Base-by-base conservation (phyloP, 1,284 basidiomycete species). In the Rhodofomes roseus region DNA sequence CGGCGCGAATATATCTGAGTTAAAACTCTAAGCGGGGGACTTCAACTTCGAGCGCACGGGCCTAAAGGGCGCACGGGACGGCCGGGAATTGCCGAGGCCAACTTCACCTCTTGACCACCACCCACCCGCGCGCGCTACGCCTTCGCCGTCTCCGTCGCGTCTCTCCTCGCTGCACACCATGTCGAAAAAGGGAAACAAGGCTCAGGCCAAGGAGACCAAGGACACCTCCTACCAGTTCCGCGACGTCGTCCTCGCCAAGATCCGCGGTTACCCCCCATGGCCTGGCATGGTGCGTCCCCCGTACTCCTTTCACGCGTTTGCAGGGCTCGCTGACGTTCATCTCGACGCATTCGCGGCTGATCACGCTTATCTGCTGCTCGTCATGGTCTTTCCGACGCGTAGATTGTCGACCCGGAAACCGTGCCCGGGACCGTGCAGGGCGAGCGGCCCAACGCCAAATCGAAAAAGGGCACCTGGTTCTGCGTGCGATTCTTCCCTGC, bases 181-280 rank as follows among this genome's bases (percentile, higher is more conserved):
- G 84, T 84, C 78, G 76, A 86, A 85, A 79, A 86, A 85, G 74
- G 72, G 70, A 51, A 66, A 75, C 65, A 85, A 84, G 74, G 67
- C 76, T 53, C 73, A 70, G 56, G 68, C 69, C 22, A 73, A 74
- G 72, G 78, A 77, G 65, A 70, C 68, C 29, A 73, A 74, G 72
- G 78, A 77, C 64, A 74, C 76, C 34, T 76, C 75, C 62, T 88
- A 83, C 73, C 76, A 79, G 39, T 66, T 80, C 58, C 82, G 90
- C 71, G 95, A 97, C 72, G 82, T 95, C 67, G 95, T 98, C 36
- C 85, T 98, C 61, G 94, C 86, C 41, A 95, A 97, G 79, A 80
- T 99, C 71, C 92, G 92, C 77, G 96, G 96, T 16, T 98, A 83
- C 78, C 94, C 96, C 14, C 83, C 91, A 31, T 98, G 96, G 96